Conservation (phyloP, 176 grass and related monocot genomes). For the Poa pratensis region DNA sequence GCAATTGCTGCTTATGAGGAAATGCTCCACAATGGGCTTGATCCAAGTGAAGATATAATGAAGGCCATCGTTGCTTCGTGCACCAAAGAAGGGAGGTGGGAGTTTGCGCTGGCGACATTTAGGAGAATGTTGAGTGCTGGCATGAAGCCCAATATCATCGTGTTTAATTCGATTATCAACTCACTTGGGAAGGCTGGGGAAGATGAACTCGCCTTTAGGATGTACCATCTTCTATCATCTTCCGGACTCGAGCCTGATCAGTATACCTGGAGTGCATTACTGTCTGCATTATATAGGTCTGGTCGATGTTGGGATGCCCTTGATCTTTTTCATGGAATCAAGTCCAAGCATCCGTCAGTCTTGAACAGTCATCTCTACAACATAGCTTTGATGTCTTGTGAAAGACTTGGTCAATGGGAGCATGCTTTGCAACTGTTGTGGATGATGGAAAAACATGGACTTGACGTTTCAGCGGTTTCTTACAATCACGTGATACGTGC, state of each 20-base stretch:
- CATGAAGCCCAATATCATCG: constrained; percentile 82
- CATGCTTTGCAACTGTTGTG: constrained; percentile 81
- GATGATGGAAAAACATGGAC: constrained; percentile 75
- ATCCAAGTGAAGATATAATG: constrained; percentile 76
- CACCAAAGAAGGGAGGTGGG: constrained; percentile 86
- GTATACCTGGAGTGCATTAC: constrained; percentile 86
- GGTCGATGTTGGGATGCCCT: constrained; percentile 63
- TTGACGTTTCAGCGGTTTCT: constrained; percentile 62
- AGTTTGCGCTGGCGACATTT: constrained; percentile 62
- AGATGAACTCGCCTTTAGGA: constrained; percentile 78
- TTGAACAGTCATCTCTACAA: constrained; percentile 79
- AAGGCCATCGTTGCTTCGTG: constrained; percentile 87
- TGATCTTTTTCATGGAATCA: constrained; percentile 73
- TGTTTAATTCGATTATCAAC: constrained; percentile 89
- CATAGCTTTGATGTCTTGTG: constrained; percentile 81
- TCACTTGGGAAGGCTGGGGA: constrained; percentile 77
- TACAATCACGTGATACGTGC: constrained; percentile 93
- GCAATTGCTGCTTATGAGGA: constrained; percentile 78
- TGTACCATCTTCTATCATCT: constrained; percentile 71
- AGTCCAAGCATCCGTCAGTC: constrained; percentile 38
- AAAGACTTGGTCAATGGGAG: constrained; percentile 85
- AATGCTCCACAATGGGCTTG: constrained; percentile 61
- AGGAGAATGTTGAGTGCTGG: constrained; percentile 72
- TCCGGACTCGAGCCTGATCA: constrained; percentile 71
- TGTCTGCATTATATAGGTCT: constrained; percentile 79